A percentile compares a stretch with the other conserved stretches of the same genome.
Conservation (phyloP, 2,329 filamentous ascomycete species). For the Mycogone perniciosa region DNA sequence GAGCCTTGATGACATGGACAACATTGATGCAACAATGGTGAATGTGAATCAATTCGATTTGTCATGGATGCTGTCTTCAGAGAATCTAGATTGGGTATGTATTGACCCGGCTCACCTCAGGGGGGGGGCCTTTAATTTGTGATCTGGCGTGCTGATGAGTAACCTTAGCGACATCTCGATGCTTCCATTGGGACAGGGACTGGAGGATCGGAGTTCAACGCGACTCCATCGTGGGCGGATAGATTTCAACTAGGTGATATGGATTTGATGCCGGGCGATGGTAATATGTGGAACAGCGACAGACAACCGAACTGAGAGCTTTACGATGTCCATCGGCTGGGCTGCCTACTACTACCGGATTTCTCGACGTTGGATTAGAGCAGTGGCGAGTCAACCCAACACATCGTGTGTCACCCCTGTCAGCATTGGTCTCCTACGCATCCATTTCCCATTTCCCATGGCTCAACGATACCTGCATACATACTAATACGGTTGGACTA, state of each 20-base stretch:
- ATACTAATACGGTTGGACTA: no score
- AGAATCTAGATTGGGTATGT: constrained; percentile 36
- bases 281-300: no score
- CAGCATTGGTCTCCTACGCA: no score
- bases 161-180: constrained; percentile 21
- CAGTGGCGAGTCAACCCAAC: no score
- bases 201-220: constrained; percentile 21
- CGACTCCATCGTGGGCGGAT: constrained; percentile 26
- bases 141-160: background rate
- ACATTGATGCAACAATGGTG: background rate
- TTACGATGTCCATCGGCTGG: no score
- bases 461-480: no score
- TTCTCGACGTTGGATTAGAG: no score
- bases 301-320: no score
- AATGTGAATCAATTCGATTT: constrained; percentile 24
- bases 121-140: background rate
- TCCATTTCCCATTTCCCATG: no score
- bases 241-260: constrained; percentile 22
- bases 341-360: no score
- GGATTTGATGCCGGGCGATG: constrained; percentile 19
- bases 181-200: constrained; percentile 25
- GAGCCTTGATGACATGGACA: background rate
- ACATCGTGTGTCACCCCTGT: no score
- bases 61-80: constrained; percentile 29
- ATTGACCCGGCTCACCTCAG: background rate